Percentiles rank a stretch among this genome's conserved stretches.
phyloP scores from a whole-genome alignment of 176 grass and related monocot species.

The Pontederia crassipes region DNA sequence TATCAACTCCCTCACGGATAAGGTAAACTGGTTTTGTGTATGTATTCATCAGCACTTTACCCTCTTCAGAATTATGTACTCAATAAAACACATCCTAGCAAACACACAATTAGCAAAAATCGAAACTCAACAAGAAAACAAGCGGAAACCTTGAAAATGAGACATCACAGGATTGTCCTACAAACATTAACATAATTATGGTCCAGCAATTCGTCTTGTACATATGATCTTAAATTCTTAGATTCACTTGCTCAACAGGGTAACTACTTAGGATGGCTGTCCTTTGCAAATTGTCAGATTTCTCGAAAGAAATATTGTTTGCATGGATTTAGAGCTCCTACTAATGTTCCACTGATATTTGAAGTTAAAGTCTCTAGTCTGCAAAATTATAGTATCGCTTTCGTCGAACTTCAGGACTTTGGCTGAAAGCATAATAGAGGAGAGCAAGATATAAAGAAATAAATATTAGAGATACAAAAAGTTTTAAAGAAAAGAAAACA shows the following conservation, averaged over 20 bases:
- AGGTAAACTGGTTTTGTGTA: no score
- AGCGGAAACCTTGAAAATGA: no score
- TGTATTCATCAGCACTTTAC: no score
- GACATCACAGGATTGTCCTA: no score
- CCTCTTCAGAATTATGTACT: no score
- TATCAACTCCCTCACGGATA: no score
- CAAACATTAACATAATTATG: no score
- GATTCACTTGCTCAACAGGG: background rate
- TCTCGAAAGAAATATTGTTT: slow-evolving; percentile 9
- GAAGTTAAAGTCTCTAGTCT: slow-evolving; percentile 8
- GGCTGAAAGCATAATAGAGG: slow-evolving; percentile 7
- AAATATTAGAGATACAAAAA: slow-evolving; percentile 1
- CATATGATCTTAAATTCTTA: background rate
- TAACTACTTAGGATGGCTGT: slow-evolving; percentile 5
- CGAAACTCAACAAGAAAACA: no score
- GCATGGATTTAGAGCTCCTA: slow-evolving; percentile 1
- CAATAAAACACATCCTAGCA: no score
- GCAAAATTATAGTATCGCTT: slow-evolving; percentile 11
- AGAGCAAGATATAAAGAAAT: slow-evolving; percentile 1
- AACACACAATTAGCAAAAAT: no score
- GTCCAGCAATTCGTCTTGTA: background rate
- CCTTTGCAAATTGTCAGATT: slow-evolving; percentile 4
- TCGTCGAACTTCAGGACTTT: slow-evolving; percentile 8
- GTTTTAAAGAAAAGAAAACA: background rate
- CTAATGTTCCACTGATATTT: slow-evolving; percentile 9